These are phyloP conservation scores for Protomyces arabidopsidicola DNA, from an alignment of 1,139 yeast genomes.

Conservation along the genomic window DNA sequence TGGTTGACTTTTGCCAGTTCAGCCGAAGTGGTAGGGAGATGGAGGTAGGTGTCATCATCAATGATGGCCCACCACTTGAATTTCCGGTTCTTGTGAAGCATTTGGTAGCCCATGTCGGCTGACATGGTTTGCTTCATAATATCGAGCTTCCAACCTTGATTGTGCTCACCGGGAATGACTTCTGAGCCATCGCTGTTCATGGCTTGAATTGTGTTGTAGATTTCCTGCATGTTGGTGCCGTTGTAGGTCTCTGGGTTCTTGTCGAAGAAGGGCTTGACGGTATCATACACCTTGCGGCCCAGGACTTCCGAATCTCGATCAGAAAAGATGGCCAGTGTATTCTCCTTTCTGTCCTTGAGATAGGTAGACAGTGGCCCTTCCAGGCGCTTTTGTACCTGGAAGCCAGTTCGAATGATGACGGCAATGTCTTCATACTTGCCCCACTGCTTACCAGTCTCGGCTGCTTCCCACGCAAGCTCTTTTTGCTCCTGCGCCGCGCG, in stretches of 20 bases:
- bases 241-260: constrained; percentile 5
- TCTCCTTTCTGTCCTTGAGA: background rate
- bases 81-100: constrained; percentile 5
- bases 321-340: constrained; percentile 6
- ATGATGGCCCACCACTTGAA: constrained; percentile 42
- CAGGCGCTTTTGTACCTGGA: constrained; percentile 5
- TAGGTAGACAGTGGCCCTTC: constrained; percentile 9
- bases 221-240: background rate
- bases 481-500: background rate
- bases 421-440: constrained; percentile 2
- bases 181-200: background rate
- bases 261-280: constrained; percentile 12
- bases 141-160: constrained; percentile 18
- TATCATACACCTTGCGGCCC: constrained; percentile 5
- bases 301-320: background rate
- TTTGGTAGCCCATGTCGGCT: constrained; percentile 12
- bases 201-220: background rate
- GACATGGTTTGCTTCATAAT: constrained; percentile 14
- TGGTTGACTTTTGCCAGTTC: constrained; percentile 36
- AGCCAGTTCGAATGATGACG: constrained; percentile 16
- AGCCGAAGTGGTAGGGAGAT: constrained; percentile 37
- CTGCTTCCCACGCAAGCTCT: background rate
- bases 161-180: background rate
- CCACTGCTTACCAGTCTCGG: background rate
- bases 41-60: constrained; percentile 41